These are phyloP conservation scores for Paecilomyces variotii DNA, from an alignment of 2,329 filamentous ascomycete genomes.

Conservation along the genomic window DNA sequence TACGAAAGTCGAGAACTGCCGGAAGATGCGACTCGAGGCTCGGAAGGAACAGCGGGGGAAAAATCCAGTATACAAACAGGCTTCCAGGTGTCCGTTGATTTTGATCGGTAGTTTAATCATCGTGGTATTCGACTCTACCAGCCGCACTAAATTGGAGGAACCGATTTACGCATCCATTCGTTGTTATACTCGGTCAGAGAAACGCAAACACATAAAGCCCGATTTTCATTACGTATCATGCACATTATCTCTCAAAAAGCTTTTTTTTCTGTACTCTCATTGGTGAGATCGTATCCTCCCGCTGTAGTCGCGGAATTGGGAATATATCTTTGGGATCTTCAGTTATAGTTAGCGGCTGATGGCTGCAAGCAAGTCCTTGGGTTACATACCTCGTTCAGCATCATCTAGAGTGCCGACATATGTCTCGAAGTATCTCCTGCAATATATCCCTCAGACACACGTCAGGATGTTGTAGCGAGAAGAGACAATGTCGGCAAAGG, in stretches of 20 bases:
- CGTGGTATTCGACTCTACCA: no score
- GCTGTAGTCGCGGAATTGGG: not conserved
- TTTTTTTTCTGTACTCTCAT: not conserved
- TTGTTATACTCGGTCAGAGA: not conserved
- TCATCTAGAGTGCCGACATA: not conserved
- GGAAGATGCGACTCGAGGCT: no score
- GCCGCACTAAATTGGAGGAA: no score
- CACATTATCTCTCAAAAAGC: not conserved
- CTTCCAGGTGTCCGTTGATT: no score
- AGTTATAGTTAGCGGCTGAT: not conserved
- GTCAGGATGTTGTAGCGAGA: not conserved
- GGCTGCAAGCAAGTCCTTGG: not conserved
- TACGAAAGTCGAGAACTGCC: no score
- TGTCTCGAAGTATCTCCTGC: not conserved
- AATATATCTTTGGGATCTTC: not conserved
- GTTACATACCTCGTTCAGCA: not conserved
- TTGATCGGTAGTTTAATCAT: not conserved
- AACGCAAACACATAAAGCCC: not conserved
- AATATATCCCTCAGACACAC: not conserved
- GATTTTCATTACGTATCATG: not conserved
- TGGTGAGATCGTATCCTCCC: not conserved
- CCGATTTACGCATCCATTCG: not conserved
- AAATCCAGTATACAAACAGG: no score
- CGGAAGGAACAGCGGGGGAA: no score
- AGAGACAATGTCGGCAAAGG: slow-evolving; percentile 17